Base-by-base conservation (phyloP, 257 asterid species). In the Petunia secreta region DNA sequence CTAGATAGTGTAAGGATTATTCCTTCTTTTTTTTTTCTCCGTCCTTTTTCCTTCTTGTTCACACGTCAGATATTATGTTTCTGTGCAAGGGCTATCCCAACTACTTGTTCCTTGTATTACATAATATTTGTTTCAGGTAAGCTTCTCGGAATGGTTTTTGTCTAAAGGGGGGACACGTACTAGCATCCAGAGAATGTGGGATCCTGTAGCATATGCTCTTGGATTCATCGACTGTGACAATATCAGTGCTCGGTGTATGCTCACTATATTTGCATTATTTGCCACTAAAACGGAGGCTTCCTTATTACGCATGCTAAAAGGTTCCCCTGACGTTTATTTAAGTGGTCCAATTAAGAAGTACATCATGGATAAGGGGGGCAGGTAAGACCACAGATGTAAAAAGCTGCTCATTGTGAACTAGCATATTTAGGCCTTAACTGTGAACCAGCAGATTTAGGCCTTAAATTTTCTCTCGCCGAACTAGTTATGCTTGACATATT, bases 251-350 rank as follows among this genome's bases (percentile, higher is more conserved):
- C 98, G 99, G 41, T 96, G 99, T 85, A 94, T 96, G 99, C 97
- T 96, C 79, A 96, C 99, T 71, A 96, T 96, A 86, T 96, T 96
- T 84, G 87, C 99, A 44, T 88, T 96, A 75, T 92, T 96, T 89
- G 99, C 98, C 62, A 94, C 99, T 66, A 96, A 96, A 83, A 96
- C 99, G 1, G 98, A 96, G 88, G 99, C 99, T 85, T 96, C 99
- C 88, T 91, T 96, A 53, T 89, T 96, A 38, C 98, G 99, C 79
- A 94, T 94, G 99, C 98, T 96, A 71, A 94, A 91, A 88, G 99
- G 98, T 77, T 96, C 99, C 82, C 99, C 98, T 55, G 98, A 94
- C 80, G 88, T 91, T 84, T 96, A 94, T 90, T 89, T 96, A 88
- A 92, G 98, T 85, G 98, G 99, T 68, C 99, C 99, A 55, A 94